Evolutionary conservation across 371 early-diverging fungal genomes (phyloP).

Genomic region (Astathelohania contejeani): DNA sequence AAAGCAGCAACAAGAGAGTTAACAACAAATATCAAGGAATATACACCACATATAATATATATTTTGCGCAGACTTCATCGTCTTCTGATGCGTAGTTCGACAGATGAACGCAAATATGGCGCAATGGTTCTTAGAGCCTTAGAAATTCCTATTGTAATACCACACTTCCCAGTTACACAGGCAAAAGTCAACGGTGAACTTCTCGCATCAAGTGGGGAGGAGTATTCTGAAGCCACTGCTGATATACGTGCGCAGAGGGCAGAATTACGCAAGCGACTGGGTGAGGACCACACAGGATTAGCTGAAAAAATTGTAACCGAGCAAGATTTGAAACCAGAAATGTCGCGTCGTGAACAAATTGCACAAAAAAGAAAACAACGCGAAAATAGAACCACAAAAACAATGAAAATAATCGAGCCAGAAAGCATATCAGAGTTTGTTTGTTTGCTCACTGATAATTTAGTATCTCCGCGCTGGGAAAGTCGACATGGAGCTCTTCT

Average conservation of each 20-base stretch:
- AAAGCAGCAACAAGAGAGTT: slow-evolving; percentile 34
- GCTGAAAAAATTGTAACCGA: slow-evolving; percentile 10
- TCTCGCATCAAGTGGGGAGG: slow-evolving; percentile 8
- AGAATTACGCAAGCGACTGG: slow-evolving; percentile 18
- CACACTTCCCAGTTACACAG: background rate
- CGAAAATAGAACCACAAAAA: background rate
- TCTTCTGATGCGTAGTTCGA: slow-evolving; percentile 14
- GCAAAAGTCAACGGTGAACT: background rate
- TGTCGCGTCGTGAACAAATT: slow-evolving; percentile 13
- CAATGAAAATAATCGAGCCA: slow-evolving; percentile 10
- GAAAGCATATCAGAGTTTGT: slow-evolving; percentile 42
- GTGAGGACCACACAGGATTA: slow-evolving; percentile 5
- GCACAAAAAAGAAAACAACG: background rate
- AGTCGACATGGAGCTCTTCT: slow-evolving; percentile 47
- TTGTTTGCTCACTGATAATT: slow-evolving; percentile 22
- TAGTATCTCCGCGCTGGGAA: slow-evolving; percentile 42
- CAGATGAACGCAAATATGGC: slow-evolving; percentile 25
- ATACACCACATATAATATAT: slow-evolving; percentile 19
- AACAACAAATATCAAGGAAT: slow-evolving; percentile 27
- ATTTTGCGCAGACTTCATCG: slow-evolving; percentile 26
- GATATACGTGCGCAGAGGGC: slow-evolving; percentile 13
- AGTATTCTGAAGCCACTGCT: slow-evolving; percentile 6
- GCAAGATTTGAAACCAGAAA: slow-evolving; percentile 8
- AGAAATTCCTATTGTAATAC: background rate
- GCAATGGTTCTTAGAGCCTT: slow-evolving; percentile 20